These are phyloP conservation scores for Colletotrichum tofieldiae DNA, from an alignment of 2,329 filamentous ascomycete species.

Conservation along the genomic window DNA sequence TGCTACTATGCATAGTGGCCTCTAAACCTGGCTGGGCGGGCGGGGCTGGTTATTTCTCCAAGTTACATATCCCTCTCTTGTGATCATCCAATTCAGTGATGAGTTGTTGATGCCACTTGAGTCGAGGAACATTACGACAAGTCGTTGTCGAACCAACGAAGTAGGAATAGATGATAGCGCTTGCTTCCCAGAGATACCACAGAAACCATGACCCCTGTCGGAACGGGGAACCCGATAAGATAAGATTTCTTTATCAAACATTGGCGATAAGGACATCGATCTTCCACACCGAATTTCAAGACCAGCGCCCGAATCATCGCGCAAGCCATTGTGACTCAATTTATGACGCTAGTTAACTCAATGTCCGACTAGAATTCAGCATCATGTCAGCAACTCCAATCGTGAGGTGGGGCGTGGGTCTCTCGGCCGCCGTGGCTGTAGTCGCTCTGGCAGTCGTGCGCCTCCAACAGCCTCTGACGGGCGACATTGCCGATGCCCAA, in stretches of 20 bases:
- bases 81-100: background rate
- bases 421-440: slow-evolving; percentile 48
- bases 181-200: background rate
- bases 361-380: slow-evolving; percentile 14
- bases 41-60: background rate
- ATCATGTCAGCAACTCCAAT: slow-evolving; percentile 33
- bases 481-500: slow-evolving; percentile 25
- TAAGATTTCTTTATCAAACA: slow-evolving; percentile 26
- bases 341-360: background rate
- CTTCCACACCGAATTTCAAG: slow-evolving; percentile 34
- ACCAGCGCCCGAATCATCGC: background rate
- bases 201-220: slow-evolving; percentile 13
- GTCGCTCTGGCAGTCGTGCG: slow-evolving; percentile 52
- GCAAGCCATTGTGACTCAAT: slow-evolving; percentile 9
- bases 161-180: background rate
- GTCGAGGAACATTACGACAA: background rate
- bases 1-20: background rate
- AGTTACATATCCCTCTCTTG: background rate
- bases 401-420: slow-evolving; percentile 45
- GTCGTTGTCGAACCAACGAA: background rate
- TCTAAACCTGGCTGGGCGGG: background rate
- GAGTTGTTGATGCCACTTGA: background rate
- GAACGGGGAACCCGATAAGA: slow-evolving; percentile 21
- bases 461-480: slow-evolving; percentile 42
- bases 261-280: slow-evolving; percentile 33